Evolutionary conservation across 345 rosid genomes (phyloP).

Genomic region (Fremontodendron californicum): DNA sequence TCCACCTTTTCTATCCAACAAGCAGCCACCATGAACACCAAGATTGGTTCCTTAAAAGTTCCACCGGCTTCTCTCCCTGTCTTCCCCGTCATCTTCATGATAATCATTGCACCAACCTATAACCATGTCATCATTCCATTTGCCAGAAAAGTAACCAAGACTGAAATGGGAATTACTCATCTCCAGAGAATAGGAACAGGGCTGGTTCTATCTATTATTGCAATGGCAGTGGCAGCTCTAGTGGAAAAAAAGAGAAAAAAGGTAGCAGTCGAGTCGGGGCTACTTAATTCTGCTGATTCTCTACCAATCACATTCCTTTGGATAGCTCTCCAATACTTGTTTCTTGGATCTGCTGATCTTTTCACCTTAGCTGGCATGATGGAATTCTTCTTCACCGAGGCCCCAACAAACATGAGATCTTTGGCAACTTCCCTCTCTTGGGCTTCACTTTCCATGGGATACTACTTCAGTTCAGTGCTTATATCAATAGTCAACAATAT

Average conservation of each 20-base stretch:
- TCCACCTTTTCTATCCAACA: conserved; percentile 90
- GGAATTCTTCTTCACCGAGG: conserved; percentile 92
- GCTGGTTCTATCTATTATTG: conserved; percentile 59
- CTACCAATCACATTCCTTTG: conserved; percentile 85
- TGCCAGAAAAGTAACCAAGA: conserved; percentile 53
- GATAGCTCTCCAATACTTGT: conserved; percentile 79
- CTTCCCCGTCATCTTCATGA: conserved; percentile 73
- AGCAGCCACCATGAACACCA: conserved; percentile 88
- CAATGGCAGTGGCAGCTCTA: conserved; percentile 80
- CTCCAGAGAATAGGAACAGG: conserved; percentile 83
- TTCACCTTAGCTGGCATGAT: conserved; percentile 89
- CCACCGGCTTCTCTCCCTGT: conserved; percentile 92
- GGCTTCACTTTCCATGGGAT: conserved; percentile 95
- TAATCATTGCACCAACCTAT: conserved; percentile 67
- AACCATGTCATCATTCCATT: conserved; percentile 62
- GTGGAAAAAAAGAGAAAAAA: conserved; percentile 56
- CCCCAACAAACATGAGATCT: conserved; percentile 79
- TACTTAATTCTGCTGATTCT: conserved; percentile 38
- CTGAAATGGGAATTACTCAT: conserved; percentile 71
- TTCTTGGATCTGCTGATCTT: conserved; percentile 96
- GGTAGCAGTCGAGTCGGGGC: conserved; percentile 35
- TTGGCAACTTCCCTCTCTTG: conserved; percentile 86
- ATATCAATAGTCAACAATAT: conserved; percentile 51
- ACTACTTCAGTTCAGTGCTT: conserved; percentile 79
- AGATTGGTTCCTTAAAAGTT: conserved; percentile 54